Percentiles rank a stretch among this genome's conserved stretches.
Evolutionary conservation across 164 flowering plant genomes (phyloP).

Genomic region (Cinnamomum chago): DNA sequence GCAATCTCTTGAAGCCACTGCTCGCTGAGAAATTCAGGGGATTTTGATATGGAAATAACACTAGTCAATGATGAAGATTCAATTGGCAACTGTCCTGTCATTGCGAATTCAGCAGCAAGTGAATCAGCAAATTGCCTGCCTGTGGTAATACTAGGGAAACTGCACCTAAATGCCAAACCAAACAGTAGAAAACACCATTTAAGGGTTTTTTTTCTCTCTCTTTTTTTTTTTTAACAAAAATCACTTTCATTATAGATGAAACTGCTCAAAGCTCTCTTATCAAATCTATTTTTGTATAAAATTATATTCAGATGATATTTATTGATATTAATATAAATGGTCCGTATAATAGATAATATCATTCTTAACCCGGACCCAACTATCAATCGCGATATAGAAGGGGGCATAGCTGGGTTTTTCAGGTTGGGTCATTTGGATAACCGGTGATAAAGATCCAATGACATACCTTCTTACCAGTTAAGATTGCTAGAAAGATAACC

Average conservation of each 20-base stretch:
- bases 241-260: background rate
- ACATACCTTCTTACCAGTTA: no score
- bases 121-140: background rate
- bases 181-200: background rate
- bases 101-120: background rate
- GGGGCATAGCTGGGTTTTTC: no score
- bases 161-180: background rate
- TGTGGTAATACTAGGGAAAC: background rate
- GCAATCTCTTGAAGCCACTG: slow-evolving; percentile 44
- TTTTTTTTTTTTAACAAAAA: background rate
- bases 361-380: no score
- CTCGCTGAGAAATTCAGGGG: slow-evolving; percentile 41
- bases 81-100: slow-evolving; percentile 53
- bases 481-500: no score
- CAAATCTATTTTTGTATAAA: no score
- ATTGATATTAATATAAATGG: no score
- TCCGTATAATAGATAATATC: no score
- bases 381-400: no score
- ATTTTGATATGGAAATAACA: slow-evolving; percentile 31
- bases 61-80: slow-evolving; percentile 55
- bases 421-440: no score
- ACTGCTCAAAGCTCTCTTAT: no score
- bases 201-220: background rate
- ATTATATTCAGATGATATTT: no score
- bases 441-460: no score